phyloP scores from a whole-genome alignment of 805 yeast species.

The Priceomyces fermenticarens region DNA sequence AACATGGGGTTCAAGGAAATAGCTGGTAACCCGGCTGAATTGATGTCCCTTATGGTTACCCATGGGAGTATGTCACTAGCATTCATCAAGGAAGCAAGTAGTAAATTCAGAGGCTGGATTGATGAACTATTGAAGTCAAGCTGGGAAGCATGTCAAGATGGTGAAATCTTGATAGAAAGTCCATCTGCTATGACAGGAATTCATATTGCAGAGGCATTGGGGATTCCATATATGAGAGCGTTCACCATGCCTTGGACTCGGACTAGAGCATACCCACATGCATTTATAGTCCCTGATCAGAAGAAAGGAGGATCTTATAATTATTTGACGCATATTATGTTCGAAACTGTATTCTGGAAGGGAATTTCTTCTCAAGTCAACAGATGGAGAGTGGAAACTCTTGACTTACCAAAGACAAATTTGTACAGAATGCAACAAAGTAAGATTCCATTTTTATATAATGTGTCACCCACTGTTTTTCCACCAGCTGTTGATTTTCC shows the following conservation, averaged over 20 bases:
- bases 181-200: constrained; percentile 96
- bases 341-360: constrained; percentile 91
- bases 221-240: constrained; percentile 88
- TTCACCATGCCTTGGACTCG: constrained; percentile 99
- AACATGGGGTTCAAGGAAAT: constrained; percentile 68
- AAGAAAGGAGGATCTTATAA: constrained; percentile 91
- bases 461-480: constrained; percentile 81
- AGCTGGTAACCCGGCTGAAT: constrained; percentile 91
- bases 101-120: constrained; percentile 81
- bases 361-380: constrained; percentile 87
- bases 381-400: constrained; percentile 73
- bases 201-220: constrained; percentile 89
- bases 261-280: constrained; percentile 94
- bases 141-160: constrained; percentile 83
- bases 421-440: constrained; percentile 69
- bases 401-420: constrained; percentile 66
- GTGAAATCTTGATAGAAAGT: constrained; percentile 87
- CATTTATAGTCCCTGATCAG: constrained; percentile 91
- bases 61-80: constrained; percentile 86
- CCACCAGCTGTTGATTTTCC: constrained; percentile 93
- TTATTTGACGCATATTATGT: constrained; percentile 86
- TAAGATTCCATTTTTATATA: constrained; percentile 84
- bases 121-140: constrained; percentile 64
- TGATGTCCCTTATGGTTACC: constrained; percentile 89
- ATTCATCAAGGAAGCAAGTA: constrained; percentile 77